A percentile compares a stretch with the other conserved stretches of the same genome.
Evolutionary conservation across 208 protist genomes (phyloP).

Genomic region (Strigomonas galati): DNA sequence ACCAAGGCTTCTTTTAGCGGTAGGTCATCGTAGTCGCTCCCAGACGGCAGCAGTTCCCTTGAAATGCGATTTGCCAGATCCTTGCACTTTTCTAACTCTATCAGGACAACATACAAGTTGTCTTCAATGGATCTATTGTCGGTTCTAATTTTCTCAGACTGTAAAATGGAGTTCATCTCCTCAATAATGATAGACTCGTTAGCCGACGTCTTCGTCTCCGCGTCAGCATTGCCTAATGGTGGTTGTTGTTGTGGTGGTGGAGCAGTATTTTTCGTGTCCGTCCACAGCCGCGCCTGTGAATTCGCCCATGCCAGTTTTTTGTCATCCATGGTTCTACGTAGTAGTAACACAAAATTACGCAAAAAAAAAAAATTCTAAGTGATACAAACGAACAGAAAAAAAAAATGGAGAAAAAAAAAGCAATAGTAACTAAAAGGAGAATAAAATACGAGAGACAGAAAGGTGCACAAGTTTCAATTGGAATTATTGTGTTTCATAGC

Average conservation of each 20-base stretch:
- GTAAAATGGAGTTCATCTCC: not conserved
- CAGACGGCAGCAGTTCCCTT: not conserved
- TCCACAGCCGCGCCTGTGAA: conserved; percentile 48
- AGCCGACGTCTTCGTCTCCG: not conserved
- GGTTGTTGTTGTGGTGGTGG: not conserved
- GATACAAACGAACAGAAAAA: not conserved
- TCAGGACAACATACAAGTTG: conserved; percentile 26
- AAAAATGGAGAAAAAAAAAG: conserved; percentile 9
- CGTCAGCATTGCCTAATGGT: not conserved
- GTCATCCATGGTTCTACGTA: conserved; percentile 9
- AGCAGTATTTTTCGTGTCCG: not conserved
- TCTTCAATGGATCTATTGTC: conserved; percentile 8
- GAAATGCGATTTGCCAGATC: conserved; percentile 8
- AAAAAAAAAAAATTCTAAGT: conserved; percentile 2
- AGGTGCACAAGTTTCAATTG: no score
- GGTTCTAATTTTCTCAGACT: not conserved
- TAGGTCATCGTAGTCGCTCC: not conserved
- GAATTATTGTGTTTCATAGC: not conserved
- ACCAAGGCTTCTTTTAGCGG: not conserved
- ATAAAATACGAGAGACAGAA: not conserved
- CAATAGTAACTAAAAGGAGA: not conserved
- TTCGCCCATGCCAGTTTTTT: conserved; percentile 29
- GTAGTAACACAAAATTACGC: not conserved
- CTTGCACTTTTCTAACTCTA: conserved; percentile 43
- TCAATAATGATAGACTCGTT: not conserved